Percentiles rank a stretch among this genome's conserved stretches.
Evolutionary conservation across 192 early-diverging fungal species (phyloP).

Genomic region (Gonapodya prolifera): DNA sequence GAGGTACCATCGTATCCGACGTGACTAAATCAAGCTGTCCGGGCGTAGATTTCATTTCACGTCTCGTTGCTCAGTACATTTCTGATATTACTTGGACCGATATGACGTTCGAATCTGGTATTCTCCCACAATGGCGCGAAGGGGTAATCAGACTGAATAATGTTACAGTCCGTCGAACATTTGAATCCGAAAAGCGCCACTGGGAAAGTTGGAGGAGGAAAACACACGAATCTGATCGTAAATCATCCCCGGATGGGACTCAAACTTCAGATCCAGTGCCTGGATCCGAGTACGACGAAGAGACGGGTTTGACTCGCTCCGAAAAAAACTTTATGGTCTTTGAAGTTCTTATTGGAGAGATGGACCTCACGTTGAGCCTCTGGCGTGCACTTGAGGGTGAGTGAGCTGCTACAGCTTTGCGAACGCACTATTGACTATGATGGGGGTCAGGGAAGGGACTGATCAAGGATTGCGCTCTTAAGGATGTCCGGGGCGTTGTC

Average conservation of each 20-base stretch:
- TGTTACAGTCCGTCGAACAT: slow-evolving; percentile 40
- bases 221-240: slow-evolving; percentile 1
- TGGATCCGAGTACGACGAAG: slow-evolving; percentile 11
- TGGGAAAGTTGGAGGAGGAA: slow-evolving; percentile 2
- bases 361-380: slow-evolving; percentile 73
- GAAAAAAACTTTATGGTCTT: slow-evolving; percentile 81
- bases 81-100: background rate
- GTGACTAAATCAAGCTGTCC: slow-evolving; percentile 1
- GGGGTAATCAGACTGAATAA: slow-evolving; percentile 79
- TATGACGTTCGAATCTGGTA: slow-evolving; percentile 70
- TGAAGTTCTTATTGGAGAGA: slow-evolving; percentile 62
- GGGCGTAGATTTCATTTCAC: background rate
- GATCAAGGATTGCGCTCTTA: slow-evolving; percentile 66
- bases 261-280: background rate
- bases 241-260: slow-evolving; percentile 7
- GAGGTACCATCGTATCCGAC: background rate
- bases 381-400: slow-evolving; percentile 84
- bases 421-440: no score
- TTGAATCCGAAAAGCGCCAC: slow-evolving; percentile 10
- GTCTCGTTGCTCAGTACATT: background rate
- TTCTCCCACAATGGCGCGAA: slow-evolving; percentile 82
- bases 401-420: slow-evolving; percentile 17
- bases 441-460: slow-evolving; percentile 23
- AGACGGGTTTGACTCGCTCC: slow-evolving; percentile 7
- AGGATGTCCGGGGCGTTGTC: slow-evolving; percentile 77